A percentile compares a stretch with the other conserved stretches of the same genome.
Conservation (phyloP, 257 asterid genomes). For the Thymus quinquecostatus region DNA sequence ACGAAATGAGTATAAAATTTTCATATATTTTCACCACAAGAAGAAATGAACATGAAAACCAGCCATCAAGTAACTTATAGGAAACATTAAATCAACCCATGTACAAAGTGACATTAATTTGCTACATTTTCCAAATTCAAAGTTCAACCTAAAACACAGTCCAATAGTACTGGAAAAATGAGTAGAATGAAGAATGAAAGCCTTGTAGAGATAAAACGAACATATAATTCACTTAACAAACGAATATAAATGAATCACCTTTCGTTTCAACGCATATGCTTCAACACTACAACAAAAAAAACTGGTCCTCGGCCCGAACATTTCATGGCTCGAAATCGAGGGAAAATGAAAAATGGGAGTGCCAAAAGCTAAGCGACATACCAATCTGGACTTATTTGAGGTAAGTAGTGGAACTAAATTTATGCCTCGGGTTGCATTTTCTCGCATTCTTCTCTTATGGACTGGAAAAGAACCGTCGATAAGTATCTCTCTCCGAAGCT, state of each 20-base stretch:
- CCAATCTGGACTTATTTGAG: constrained; percentile 15
- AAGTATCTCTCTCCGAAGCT: constrained; percentile 95
- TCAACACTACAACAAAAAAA: not conserved
- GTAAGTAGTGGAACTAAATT: constrained; percentile 17
- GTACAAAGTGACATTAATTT: no score
- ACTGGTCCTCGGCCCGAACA: not conserved
- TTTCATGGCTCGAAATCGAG: not conserved
- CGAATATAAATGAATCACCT: not conserved
- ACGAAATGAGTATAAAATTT: no score
- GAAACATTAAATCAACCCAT: no score
- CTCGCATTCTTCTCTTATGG: constrained; percentile 89
- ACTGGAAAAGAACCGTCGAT: constrained; percentile 87
- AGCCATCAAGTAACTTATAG: no score
- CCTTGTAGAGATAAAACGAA: not conserved
- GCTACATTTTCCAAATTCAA: no score
- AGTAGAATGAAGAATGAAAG: not conserved
- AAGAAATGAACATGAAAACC: no score
- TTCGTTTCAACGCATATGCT: not conserved
- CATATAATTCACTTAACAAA: not conserved
- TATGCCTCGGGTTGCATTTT: constrained; percentile 79
- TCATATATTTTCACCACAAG: no score
- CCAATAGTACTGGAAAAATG: not conserved
- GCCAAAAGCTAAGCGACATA: not conserved
- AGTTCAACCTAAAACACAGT: no score
- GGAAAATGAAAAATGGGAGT: not conserved